These are phyloP conservation scores for Tylopilus plumbeoviolaceoides DNA, from an alignment of 768 basidiomycete species.

Conservation along the genomic window DNA sequence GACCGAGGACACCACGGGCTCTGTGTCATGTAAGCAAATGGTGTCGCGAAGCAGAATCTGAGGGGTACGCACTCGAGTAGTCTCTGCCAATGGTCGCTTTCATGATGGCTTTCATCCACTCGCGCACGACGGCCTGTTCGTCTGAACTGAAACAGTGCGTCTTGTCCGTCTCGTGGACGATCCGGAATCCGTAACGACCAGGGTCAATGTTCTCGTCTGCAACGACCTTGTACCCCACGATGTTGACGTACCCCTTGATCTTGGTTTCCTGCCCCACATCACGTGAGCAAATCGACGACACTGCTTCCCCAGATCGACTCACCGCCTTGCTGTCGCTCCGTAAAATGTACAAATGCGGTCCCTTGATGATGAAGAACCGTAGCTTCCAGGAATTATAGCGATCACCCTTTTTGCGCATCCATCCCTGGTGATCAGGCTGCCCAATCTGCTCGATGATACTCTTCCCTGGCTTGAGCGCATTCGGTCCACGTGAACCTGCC, in stretches of 20 bases:
- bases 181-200: conserved; percentile 92
- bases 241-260: conserved; percentile 95
- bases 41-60: background rate
- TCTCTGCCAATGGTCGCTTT: conserved; percentile 96
- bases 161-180: conserved; percentile 85
- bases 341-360: conserved; percentile 84
- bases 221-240: conserved; percentile 87
- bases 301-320: background rate
- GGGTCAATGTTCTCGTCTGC: conserved; percentile 90
- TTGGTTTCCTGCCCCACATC: conserved; percentile 66
- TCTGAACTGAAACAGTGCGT: conserved; percentile 90
- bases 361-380: conserved; percentile 91
- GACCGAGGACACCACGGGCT: conserved; percentile 92
- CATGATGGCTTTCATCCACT: conserved; percentile 99
- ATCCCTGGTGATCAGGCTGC: conserved; percentile 82
- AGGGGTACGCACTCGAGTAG: conserved; percentile 68
- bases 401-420: conserved; percentile 96
- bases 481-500: conserved; percentile 25
- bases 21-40: conserved; percentile 36
- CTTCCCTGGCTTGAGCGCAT: conserved; percentile 51
- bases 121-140: conserved; percentile 79
- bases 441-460: conserved; percentile 91
- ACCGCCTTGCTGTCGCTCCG: conserved; percentile 61
- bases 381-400: conserved; percentile 90
- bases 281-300: background rate